Evolutionary conservation across 352 stramenopile species (phyloP), one percentile per base, ranked within the genome.

Genomic region (Blastocystis sp.): DNA sequence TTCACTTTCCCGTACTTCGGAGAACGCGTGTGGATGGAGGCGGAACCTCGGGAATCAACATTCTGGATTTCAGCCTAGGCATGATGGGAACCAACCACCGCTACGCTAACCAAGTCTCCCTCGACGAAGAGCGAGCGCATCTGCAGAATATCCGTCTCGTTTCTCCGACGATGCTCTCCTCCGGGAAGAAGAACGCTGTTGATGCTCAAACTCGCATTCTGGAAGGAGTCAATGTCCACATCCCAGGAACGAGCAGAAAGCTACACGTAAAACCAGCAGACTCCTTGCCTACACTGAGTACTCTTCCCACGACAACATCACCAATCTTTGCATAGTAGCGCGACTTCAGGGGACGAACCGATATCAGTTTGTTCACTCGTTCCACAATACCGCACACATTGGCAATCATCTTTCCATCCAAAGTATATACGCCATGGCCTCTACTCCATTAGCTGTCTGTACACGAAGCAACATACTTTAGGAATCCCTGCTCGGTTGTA

Each of bases 301-400:
- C 67, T 76, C 78, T 40, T 45, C 56, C 78, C 14, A 88, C 62
- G 21, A 88, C 78, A 78, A 88, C 67, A 88, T 88, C 78, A 67
- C 78, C 78, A 45, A 88, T 88, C 66, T 76, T 79, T 43, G 64
- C 59, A 17, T 69, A 28, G 38, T 88, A 88, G 62, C 78, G 62
- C 21, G 64, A 79, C 43, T 88, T 88, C n/a, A 76, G 60, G 28
- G 56, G 62, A 41, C 43, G 41, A 48, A 88, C 38, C 19, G 78
- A 88, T 56, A 88, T 88, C 41, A 88, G 34, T 65, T 88, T 88
- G 48, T 88, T 88, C 40, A 88, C 78, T 62, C 78, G n/a, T 48
- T 88, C 78, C 17, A 88, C 60, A 41, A 88, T 65, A 41, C 78
- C 78, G n/a, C 78, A 88, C 1, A 76, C 64, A 77, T 61, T 78